Evolutionary conservation across 768 basidiomycete genomes (phyloP).

Genomic region (Rhizopogon sp.): DNA sequence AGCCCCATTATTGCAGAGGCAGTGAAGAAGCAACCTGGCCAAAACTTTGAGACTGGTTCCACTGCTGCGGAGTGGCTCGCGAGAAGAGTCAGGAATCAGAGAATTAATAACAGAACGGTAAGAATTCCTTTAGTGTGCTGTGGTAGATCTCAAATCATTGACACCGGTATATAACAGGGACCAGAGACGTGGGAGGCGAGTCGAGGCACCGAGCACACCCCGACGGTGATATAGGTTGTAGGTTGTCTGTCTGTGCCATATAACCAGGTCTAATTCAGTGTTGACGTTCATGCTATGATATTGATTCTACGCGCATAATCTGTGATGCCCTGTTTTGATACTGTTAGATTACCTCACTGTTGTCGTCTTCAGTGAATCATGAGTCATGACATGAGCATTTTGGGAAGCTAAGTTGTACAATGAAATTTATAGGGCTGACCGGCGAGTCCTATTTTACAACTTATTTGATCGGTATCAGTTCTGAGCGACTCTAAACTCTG

Average conservation of each 20-base stretch:
- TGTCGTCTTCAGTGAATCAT: too few relatives aligned
- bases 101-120: conserved; percentile 38
- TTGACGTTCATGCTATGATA: neutral
- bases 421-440: neutral
- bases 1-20: conserved; percentile 47
- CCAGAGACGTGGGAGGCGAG: conserved; percentile 27
- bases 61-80: conserved; percentile 39
- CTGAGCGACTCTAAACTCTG: neutral
- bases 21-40: conserved; percentile 29
- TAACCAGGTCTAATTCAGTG: neutral
- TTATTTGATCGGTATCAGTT: neutral
- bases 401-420: too few relatives aligned
- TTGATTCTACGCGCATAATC: neutral
- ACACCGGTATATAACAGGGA: conserved; percentile 11
- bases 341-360: neutral
- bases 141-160: neutral
- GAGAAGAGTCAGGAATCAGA: conserved; percentile 34
- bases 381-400: too few relatives aligned
- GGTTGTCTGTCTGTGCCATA: neutral
- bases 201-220: conserved; percentile 25
- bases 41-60: conserved; percentile 29
- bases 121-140: conserved; percentile 2
- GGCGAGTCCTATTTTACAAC: neutral
- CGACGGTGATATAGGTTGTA: conserved; percentile 9
- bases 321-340: neutral